Conservation (phyloP, 306 rosid genomes). For the Glycine soja region DNA sequence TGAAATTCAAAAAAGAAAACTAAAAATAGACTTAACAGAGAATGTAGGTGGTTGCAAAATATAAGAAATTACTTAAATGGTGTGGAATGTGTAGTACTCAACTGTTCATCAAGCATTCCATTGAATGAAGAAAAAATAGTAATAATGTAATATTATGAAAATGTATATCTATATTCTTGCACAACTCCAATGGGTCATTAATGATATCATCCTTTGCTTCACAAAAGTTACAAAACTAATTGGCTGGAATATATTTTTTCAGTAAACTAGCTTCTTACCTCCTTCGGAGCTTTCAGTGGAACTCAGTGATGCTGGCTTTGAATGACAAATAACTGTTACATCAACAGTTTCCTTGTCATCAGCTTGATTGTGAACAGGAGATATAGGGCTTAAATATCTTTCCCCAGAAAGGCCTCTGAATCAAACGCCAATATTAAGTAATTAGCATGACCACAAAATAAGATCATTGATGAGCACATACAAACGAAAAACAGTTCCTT, state of each 20-base stretch:
- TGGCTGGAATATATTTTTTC: background rate
- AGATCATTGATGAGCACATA: background rate
- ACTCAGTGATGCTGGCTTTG: constrained; percentile 90
- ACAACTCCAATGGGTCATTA: constrained; percentile 11
- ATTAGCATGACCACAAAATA: constrained; percentile 26
- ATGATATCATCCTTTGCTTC: constrained; percentile 20
- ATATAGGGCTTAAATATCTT: constrained; percentile 51
- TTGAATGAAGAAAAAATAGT: background rate
- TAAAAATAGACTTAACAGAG: background rate
- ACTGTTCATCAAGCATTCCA: background rate
- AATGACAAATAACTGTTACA: constrained; percentile 82
- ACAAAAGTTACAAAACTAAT: constrained; percentile 23
- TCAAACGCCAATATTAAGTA: constrained; percentile 45
- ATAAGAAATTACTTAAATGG: background rate
- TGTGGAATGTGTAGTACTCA: background rate
- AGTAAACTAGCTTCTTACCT: constrained; percentile 55
- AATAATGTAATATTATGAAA: constrained; percentile 32
- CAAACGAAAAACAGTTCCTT: background rate
- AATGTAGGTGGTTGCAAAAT: background rate
- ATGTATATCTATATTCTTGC: constrained; percentile 22
- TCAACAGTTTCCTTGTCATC: constrained; percentile 73
- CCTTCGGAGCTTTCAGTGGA: constrained; percentile 95
- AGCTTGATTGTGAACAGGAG: constrained; percentile 54
- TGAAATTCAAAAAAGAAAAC: constrained; percentile 1
- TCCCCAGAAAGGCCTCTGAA: constrained; percentile 66